A percentile compares a stretch with the other conserved stretches of the same genome.
Conservation (phyloP, 192 early-diverging fungal species). For the Coemansia sp. region DNA sequence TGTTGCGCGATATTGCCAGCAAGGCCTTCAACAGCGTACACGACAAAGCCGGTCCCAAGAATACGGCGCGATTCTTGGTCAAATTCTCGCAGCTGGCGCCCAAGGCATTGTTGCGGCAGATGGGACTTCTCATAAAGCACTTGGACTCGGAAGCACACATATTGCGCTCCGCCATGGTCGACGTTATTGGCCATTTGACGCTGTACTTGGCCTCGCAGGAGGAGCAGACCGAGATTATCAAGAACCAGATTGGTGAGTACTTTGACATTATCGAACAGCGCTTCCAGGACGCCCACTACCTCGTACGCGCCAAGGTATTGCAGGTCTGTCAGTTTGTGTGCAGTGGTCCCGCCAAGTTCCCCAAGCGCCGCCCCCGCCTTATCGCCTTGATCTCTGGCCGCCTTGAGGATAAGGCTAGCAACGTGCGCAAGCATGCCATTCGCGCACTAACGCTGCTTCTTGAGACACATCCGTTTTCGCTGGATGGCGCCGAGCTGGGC, state of each 20-base stretch:
- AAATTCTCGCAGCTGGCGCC: slow-evolving; percentile 82
- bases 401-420: slow-evolving; percentile 89
- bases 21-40: slow-evolving; percentile 67
- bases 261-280: slow-evolving; percentile 93
- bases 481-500: slow-evolving; percentile 83
- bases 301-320: slow-evolving; percentile 85
- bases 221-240: slow-evolving; percentile 69
- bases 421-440: slow-evolving; percentile 90
- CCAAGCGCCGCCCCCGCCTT: slow-evolving; percentile 73
- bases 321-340: slow-evolving; percentile 82
- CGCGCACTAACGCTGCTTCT: slow-evolving; percentile 82
- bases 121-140: slow-evolving; percentile 82
- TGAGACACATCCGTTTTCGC: slow-evolving; percentile 85
- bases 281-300: slow-evolving; percentile 88
- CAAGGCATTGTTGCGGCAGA: slow-evolving; percentile 84
- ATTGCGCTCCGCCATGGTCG: slow-evolving; percentile 85
- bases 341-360: slow-evolving; percentile 77
- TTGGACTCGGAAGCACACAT: slow-evolving; percentile 92
- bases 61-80: slow-evolving; percentile 82
- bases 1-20: slow-evolving; percentile 69
- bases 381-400: slow-evolving; percentile 73
- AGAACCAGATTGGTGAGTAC: slow-evolving; percentile 79
- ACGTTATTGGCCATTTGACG: slow-evolving; percentile 88
- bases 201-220: slow-evolving; percentile 71
- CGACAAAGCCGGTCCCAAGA: slow-evolving; percentile 81